These are phyloP conservation scores for Leishmania major DNA, from an alignment of 208 protist genomes.

Conservation along the genomic window DNA sequence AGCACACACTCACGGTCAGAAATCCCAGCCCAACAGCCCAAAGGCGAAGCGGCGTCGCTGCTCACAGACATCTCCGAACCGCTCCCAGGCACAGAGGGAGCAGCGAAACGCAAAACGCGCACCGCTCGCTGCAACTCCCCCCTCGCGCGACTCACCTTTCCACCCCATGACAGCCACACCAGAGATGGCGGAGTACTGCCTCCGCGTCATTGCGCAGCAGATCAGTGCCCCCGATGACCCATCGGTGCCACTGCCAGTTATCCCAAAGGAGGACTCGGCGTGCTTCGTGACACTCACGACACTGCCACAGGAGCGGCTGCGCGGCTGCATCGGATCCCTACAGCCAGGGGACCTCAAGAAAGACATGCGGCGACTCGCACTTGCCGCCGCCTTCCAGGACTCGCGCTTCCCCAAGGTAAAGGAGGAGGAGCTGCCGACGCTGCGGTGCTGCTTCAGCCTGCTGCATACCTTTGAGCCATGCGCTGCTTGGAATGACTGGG, in stretches of 20 bases:
- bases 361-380: conserved; percentile 73
- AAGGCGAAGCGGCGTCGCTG: neutral
- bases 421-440: conserved; percentile 58
- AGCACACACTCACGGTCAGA: neutral
- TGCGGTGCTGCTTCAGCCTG: conserved; percentile 82
- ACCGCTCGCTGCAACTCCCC: neutral
- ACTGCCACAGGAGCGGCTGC: conserved; percentile 53
- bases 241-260: conserved; percentile 34
- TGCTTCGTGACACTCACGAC: conserved; percentile 83
- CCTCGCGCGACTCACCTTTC: neutral
- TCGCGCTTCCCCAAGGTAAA: conserved; percentile 71
- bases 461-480: conserved; percentile 84
- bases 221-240: conserved; percentile 42
- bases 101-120: neutral
- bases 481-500: conserved; percentile 78
- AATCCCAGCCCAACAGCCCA: neutral
- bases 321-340: conserved; percentile 89
- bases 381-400: conserved; percentile 76
- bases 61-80: neutral
- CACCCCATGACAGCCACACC: conserved; percentile 54
- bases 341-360: conserved; percentile 55
- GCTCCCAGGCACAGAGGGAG: conserved; percentile 1
- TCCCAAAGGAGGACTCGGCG: conserved; percentile 67
- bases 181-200: conserved; percentile 90
- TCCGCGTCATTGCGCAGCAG: conserved; percentile 61